Conservation (phyloP, 2,329 filamentous ascomycete species). For the Penicillium sp. region DNA sequence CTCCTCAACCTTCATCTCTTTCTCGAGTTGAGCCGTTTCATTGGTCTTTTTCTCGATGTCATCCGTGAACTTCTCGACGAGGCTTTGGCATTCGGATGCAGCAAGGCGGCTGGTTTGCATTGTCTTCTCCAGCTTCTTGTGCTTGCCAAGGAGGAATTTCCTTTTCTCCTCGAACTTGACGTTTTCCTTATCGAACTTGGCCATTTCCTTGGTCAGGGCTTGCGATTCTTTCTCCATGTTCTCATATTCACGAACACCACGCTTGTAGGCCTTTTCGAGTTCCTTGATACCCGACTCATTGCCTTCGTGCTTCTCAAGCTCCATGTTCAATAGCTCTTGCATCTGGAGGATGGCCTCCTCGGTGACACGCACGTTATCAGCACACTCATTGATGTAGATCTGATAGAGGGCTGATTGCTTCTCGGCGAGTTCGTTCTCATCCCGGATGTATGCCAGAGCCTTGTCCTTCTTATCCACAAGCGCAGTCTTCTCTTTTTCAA, state of each 20-base stretch:
- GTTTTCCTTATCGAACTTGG: conserved; percentile 92
- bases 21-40: conserved; percentile 79
- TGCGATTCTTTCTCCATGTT: conserved; percentile 81
- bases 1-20: conserved; percentile 78
- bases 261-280: conserved; percentile 82
- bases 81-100: conserved; percentile 74
- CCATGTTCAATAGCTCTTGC: conserved; percentile 82
- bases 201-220: conserved; percentile 79
- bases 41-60: conserved; percentile 77
- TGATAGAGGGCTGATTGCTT: conserved; percentile 95
- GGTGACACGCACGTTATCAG: conserved; percentile 85
- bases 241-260: conserved; percentile 82
- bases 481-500: conserved; percentile 93
- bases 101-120: conserved; percentile 78
- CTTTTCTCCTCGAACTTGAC: conserved; percentile 98
- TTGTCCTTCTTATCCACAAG: conserved; percentile 97
- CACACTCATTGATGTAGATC: conserved; percentile 84
- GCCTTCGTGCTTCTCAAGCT: conserved; percentile 90
- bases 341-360: conserved; percentile 90
- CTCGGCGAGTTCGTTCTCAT: conserved; percentile 88
- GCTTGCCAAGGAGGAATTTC: conserved; percentile 89
- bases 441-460: conserved; percentile 82
- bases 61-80: conserved; percentile 76
- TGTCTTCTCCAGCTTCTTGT: conserved; percentile 92
- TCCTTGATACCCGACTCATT: conserved; percentile 89